phyloP scores from a whole-genome alignment of 2,329 filamentous ascomycete genomes.

The Zasmidium citrigriseum region DNA sequence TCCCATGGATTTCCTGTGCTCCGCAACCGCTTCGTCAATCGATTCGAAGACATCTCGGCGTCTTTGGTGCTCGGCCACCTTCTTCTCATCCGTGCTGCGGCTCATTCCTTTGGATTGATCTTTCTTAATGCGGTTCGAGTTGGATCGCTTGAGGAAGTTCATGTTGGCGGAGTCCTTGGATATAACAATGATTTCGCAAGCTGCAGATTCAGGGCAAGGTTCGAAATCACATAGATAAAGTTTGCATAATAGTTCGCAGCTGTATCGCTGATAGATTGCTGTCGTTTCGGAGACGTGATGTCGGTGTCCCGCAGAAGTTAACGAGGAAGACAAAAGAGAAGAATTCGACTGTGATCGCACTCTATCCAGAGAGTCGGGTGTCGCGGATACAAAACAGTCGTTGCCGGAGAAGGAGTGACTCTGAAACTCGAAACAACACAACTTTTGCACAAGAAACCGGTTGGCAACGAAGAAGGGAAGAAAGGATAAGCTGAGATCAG shows the following conservation, averaged over 20 bases:
- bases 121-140: not conserved
- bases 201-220: not conserved
- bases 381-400: not conserved
- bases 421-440: not conserved
- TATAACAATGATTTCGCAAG: not conserved
- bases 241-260: not conserved
- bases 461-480: not conserved
- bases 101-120: not conserved
- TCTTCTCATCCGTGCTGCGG: not conserved
- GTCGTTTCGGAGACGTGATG: not conserved
- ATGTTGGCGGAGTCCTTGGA: not conserved
- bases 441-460: not conserved
- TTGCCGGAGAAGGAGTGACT: not conserved
- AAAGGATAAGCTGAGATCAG: not conserved
- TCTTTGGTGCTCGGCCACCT: not conserved
- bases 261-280: not conserved
- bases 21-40: slow-evolving; percentile 11
- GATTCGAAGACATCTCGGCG: slow-evolving; percentile 4
- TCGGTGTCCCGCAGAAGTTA: not conserved
- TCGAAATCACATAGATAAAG: not conserved
- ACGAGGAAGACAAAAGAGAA: not conserved
- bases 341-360: not conserved
- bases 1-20: slow-evolving; percentile 10
- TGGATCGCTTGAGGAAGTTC: not conserved
- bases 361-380: not conserved